These are phyloP conservation scores for Rubroshorea leprosula DNA, from an alignment of 345 rosid genomes.

Conservation along the genomic window DNA sequence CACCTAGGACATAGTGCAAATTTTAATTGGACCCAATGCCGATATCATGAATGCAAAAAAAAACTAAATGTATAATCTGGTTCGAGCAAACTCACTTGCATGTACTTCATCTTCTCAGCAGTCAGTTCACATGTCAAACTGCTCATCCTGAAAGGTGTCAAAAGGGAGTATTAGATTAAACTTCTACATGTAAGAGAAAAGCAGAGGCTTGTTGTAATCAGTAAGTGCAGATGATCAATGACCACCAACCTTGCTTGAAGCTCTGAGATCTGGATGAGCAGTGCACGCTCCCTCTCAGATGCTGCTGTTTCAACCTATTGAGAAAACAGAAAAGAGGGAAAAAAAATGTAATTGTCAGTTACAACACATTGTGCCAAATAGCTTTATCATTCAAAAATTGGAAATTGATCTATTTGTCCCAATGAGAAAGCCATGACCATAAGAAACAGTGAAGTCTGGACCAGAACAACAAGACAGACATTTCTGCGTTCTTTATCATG, in stretches of 20 bases:
- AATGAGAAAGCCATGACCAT: not conserved
- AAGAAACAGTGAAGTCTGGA: not conserved
- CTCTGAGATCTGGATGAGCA: slow-evolving; percentile 59
- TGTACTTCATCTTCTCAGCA: slow-evolving; percentile 59
- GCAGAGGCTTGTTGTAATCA: not conserved
- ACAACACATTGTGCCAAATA: not conserved
- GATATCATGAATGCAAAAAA: not conserved
- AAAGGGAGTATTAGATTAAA: slow-evolving; percentile 12
- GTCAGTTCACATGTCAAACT: slow-evolving; percentile 67
- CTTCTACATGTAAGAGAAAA: slow-evolving; percentile 4
- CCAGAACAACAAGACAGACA: not conserved
- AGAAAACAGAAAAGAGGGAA: slow-evolving; percentile 9
- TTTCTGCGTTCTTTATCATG: not conserved
- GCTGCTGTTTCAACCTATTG: slow-evolving; percentile 50
- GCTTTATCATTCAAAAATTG: not conserved
- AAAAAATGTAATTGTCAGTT: not conserved
- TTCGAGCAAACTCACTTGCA: slow-evolving; percentile 48
- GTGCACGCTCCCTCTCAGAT: slow-evolving; percentile 69
- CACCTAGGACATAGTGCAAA: not conserved
- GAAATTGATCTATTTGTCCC: not conserved
- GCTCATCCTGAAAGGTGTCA: slow-evolving; percentile 47
- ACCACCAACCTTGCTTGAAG: slow-evolving; percentile 65
- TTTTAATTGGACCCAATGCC: not conserved
- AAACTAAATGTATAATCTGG: not conserved
- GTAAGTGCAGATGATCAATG: not conserved